A percentile compares a stretch with the other conserved stretches of the same genome.
These are phyloP conservation scores for Suillus spraguei DNA, from an alignment of 768 basidiomycete species.

Conservation along the genomic window DNA sequence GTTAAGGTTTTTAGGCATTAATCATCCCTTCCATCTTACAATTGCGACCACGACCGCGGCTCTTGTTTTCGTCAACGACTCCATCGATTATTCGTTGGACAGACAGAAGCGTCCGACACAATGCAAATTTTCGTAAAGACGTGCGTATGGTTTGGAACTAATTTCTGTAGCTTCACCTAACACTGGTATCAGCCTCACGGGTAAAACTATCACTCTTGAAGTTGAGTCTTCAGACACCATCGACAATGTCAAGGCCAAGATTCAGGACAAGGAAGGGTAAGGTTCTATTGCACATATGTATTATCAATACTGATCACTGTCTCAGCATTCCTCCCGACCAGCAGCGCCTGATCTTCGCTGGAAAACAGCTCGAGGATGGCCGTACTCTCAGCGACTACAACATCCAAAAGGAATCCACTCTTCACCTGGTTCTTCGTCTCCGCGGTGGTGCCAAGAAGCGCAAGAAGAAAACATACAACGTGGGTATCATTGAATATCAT, in stretches of 20 bases:
- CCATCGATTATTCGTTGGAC: conserved; percentile 89
- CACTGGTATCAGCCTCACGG: conserved; percentile 75
- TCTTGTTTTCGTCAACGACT: conserved; percentile 90
- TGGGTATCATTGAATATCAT: conserved; percentile 38
- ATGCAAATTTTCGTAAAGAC: conserved; percentile 99
- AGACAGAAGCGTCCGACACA: conserved; percentile 75
- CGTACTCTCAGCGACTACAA: conserved; percentile 95
- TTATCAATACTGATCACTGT: conserved; percentile 11
- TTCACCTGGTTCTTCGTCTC: conserved; percentile 95
- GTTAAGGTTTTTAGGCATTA: conserved; percentile 30
- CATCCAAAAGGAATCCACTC: conserved; percentile 99
- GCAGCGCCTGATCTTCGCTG: conserved; percentile 98
- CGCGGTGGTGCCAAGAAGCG: conserved; percentile 99
- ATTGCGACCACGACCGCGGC: conserved; percentile 35
- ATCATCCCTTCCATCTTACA: conserved; percentile 23
- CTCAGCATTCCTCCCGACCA: conserved; percentile 87
- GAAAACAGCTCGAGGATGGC: conserved; percentile 99
- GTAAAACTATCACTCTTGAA: conserved; percentile 98
- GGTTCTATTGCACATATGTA: conserved; percentile 20
- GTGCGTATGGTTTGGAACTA: conserved; percentile 44
- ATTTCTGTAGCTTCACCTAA: conserved; percentile 1
- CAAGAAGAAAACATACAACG: conserved; percentile 99
- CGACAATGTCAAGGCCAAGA: conserved; percentile 98
- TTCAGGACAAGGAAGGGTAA: conserved; percentile 96
- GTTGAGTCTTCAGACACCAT: conserved; percentile 97